Conservation (phyloP, 208 protist genomes). For the Wallacemonas collosoma region DNA sequence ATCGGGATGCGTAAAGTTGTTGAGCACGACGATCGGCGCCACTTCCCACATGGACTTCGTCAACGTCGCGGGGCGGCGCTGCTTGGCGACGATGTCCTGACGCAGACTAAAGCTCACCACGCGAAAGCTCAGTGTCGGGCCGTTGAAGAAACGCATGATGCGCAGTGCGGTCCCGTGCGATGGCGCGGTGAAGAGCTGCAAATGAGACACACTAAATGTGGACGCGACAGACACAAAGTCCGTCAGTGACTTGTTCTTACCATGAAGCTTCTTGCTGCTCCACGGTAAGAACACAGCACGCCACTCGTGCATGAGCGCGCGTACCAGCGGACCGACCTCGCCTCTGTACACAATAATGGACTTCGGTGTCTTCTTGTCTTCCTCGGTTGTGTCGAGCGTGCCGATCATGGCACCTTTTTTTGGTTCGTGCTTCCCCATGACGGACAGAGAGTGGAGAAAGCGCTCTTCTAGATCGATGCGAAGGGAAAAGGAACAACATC, state of each 20-base stretch:
- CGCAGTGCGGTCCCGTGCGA: slow-evolving; percentile 84
- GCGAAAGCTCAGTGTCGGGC: slow-evolving; percentile 88
- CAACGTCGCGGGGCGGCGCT: slow-evolving; percentile 67
- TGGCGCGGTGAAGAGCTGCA: slow-evolving; percentile 88
- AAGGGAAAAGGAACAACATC: not conserved
- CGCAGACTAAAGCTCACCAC: slow-evolving; percentile 87
- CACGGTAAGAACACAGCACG: slow-evolving; percentile 89
- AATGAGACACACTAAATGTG: slow-evolving; percentile 79
- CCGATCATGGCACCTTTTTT: slow-evolving; percentile 55
- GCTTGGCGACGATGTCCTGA: slow-evolving; percentile 76
- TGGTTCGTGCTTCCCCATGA: slow-evolving; percentile 7
- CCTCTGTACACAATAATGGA: slow-evolving; percentile 92
- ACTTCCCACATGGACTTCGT: slow-evolving; percentile 72
- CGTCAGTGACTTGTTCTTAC: slow-evolving; percentile 89
- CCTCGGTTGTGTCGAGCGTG: slow-evolving; percentile 85
- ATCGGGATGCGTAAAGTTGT: slow-evolving; percentile 89
- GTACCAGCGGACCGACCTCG: slow-evolving; percentile 78
- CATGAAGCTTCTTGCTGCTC: slow-evolving; percentile 89
- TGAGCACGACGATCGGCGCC: slow-evolving; percentile 91
- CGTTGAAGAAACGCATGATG: slow-evolving; percentile 92
- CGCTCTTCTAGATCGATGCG: not conserved
- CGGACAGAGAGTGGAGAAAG: not conserved
- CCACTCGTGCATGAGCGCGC: slow-evolving; percentile 91
- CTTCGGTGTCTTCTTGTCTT: slow-evolving; percentile 86
- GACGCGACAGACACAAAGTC: slow-evolving; percentile 85